A percentile compares a stretch with the other conserved stretches of the same genome.
These are phyloP conservation scores for Knufia fluminis DNA, from an alignment of 2,329 filamentous ascomycete species.

Conservation along the genomic window DNA sequence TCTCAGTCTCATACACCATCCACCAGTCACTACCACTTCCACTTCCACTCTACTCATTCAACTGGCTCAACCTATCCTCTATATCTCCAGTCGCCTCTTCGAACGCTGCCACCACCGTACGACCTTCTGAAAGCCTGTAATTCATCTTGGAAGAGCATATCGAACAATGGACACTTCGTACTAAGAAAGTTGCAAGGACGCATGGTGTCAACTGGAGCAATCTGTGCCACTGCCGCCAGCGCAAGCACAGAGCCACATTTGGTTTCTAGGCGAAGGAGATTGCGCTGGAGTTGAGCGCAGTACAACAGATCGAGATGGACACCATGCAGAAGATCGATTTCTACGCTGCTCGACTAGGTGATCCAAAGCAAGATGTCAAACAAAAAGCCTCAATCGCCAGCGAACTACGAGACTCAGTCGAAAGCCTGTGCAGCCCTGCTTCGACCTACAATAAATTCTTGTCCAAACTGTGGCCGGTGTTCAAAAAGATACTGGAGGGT, in stretches of 20 bases:
- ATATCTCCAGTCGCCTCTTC: neutral
- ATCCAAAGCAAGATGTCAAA: constrained; percentile 60
- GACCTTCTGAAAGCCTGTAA: neutral
- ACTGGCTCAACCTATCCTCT: too few relatives aligned
- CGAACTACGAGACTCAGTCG: constrained; percentile 82
- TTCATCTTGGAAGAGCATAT: neutral
- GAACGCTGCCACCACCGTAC: neutral
- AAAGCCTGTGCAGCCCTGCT: constrained; percentile 67
- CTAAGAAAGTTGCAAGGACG: neutral
- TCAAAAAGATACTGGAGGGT: constrained; percentile 74
- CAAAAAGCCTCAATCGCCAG: constrained; percentile 72
- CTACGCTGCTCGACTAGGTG: constrained; percentile 40
- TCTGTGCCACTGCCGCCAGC: constrained; percentile 6
- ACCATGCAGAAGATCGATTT: constrained; percentile 34
- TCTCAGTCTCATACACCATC: neutral
- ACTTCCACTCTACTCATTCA: neutral
- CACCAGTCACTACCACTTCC: neutral
- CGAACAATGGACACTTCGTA: neutral
- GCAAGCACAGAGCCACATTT: constrained; percentile 7
- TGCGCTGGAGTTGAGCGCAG: neutral
- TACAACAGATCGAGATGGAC: constrained; percentile 15
- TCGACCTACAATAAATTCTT: constrained; percentile 72
- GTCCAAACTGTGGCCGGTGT: constrained; percentile 78
- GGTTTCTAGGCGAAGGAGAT: neutral
- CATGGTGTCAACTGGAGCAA: constrained; percentile 2